Conservation (phyloP, 371 early-diverging fungal genomes). For the Sporodiniella umbellata region DNA sequence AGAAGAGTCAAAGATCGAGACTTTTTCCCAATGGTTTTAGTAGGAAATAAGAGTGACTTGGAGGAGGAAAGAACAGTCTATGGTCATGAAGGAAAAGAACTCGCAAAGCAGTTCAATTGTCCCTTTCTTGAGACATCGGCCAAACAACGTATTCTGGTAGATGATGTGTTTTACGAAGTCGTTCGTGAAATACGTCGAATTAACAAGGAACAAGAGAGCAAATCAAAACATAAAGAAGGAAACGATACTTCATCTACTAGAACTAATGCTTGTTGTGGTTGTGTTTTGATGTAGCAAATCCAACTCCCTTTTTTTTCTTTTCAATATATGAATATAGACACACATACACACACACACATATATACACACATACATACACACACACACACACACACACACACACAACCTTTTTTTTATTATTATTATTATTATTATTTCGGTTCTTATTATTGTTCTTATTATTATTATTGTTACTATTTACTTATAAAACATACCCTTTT, state of each 20-base stretch:
- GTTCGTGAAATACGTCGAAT: constrained; percentile 68
- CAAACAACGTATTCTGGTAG: constrained; percentile 83
- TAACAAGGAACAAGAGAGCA: constrained; percentile 29
- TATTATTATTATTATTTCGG: too few relatives aligned
- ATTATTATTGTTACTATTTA: too few relatives aligned
- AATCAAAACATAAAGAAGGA: constrained; percentile 20
- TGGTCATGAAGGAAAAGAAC: constrained; percentile 27
- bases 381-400: too few relatives aligned
- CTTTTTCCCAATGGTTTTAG: constrained; percentile 84
- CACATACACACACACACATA: too few relatives aligned
- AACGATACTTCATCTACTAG: constrained; percentile 13
- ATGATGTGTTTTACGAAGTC: constrained; percentile 86
- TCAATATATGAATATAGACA: too few relatives aligned
- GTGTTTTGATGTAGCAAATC: constrained; percentile 5
- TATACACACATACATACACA: too few relatives aligned
- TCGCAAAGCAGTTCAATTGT: constrained; percentile 27
- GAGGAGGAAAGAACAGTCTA: constrained; percentile 65
- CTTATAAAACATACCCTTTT: too few relatives aligned
- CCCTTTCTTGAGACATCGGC: constrained; percentile 85
- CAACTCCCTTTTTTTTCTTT: too few relatives aligned
- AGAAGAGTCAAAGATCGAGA: constrained; percentile 80
- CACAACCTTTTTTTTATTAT: too few relatives aligned
- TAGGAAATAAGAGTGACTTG: constrained; percentile 97
- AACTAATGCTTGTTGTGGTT: constrained; percentile 7
- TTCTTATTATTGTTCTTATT: too few relatives aligned